Conservation (phyloP, 106 monocot genomes). For the Apostasia ramifera region DNA sequence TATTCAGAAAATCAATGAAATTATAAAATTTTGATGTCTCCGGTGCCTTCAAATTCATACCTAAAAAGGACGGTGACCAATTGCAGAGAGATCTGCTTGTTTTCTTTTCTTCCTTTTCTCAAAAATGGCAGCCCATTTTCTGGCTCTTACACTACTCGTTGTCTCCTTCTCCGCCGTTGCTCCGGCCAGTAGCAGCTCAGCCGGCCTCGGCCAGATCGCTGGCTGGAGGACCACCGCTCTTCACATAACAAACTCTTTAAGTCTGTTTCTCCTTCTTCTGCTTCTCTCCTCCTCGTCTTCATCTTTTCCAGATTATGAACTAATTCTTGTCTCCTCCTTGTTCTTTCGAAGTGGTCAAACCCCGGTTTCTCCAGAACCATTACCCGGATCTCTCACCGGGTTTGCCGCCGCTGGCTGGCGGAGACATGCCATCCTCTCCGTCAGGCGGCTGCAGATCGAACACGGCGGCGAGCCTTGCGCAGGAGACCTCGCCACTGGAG, state of each 20-base stretch:
- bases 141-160: neutral
- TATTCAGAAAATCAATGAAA: too few relatives aligned
- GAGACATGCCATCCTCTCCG: constrained; percentile 11
- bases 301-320: too few relatives aligned
- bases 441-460: neutral
- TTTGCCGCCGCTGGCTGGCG: constrained; percentile 33
- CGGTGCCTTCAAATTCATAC: too few relatives aligned
- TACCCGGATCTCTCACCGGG: constrained; percentile 15
- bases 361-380: constrained; percentile 13
- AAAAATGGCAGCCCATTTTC: too few relatives aligned
- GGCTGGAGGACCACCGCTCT: constrained; percentile 10
- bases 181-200: neutral
- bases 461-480: constrained; percentile 2
- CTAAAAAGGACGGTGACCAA: too few relatives aligned
- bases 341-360: constrained; percentile 17
- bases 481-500: constrained; percentile 7
- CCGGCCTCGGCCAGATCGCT: constrained; percentile 5
- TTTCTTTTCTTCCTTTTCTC: too few relatives aligned
- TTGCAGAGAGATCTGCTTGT: too few relatives aligned
- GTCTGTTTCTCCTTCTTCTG: constrained; percentile 6
- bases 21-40: too few relatives aligned
- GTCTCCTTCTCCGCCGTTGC: neutral
- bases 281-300: neutral
- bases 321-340: neutral
- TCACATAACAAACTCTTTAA: constrained; percentile 17